phyloP scores from a whole-genome alignment of 257 asterid genomes.

The Scutellaria baicalensis region DNA sequence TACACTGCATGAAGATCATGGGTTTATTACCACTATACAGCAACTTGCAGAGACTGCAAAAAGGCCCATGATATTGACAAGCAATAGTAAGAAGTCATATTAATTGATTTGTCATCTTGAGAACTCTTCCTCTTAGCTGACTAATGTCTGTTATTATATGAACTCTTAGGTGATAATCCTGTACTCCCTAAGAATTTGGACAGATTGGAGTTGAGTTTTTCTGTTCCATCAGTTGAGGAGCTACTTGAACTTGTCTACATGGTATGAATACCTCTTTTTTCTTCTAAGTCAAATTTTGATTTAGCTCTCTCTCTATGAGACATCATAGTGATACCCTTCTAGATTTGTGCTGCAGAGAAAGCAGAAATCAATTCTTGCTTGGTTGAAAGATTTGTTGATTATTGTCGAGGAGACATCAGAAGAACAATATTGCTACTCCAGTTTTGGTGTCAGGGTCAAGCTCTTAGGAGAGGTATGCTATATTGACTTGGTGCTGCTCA shows the following conservation, averaged over 20 bases:
- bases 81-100: conserved; percentile 66
- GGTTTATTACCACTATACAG: conserved; percentile 72
- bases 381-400: conserved; percentile 58
- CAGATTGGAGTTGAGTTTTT: conserved; percentile 62
- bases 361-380: conserved; percentile 48
- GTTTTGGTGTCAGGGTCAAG: conserved; percentile 89
- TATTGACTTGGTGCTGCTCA: conserved; percentile 14
- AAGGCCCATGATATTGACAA: conserved; percentile 94
- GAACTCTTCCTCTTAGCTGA: conserved; percentile 3
- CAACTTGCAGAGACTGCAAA: conserved; percentile 86
- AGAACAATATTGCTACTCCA: conserved; percentile 80
- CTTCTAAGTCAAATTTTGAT: not conserved
- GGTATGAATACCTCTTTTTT: conserved; percentile 39
- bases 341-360: conserved; percentile 80
- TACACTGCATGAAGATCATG: conserved; percentile 72
- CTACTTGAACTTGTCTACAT: conserved; percentile 46
- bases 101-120: conserved; percentile 4
- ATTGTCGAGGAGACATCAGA: conserved; percentile 81
- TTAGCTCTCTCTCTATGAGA: conserved; percentile 3
- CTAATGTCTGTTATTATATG: conserved; percentile 13
- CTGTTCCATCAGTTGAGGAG: conserved; percentile 52
- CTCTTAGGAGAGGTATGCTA: conserved; percentile 43
- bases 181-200: conserved; percentile 77
- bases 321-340: conserved; percentile 22
- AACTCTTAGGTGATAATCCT: conserved; percentile 53